Percentiles rank a stretch among this genome's conserved stretches.
phyloP scores from a whole-genome alignment of 73 alveolate species.

The Urostyla sp. region DNA sequence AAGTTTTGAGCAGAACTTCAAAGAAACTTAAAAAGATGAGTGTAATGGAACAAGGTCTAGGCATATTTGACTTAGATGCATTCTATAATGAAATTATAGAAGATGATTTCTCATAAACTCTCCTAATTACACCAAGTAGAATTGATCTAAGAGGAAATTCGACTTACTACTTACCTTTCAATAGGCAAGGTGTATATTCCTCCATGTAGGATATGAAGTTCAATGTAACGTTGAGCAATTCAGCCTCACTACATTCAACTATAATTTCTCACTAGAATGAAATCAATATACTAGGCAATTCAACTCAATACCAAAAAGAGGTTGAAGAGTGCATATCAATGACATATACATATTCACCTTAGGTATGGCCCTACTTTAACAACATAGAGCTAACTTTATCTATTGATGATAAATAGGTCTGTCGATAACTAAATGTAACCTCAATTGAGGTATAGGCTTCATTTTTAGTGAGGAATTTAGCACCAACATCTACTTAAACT shows the following conservation, averaged over 20 bases:
- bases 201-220: slow-evolving; percentile 40
- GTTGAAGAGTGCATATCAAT: neutral
- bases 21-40: slow-evolving; percentile 19
- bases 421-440: neutral
- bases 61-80: slow-evolving; percentile 45
- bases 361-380: slow-evolving; percentile 54
- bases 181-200: slow-evolving; percentile 11
- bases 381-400: neutral
- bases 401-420: neutral
- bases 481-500: neutral
- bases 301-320: too few species aligned
- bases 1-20: slow-evolving; percentile 53
- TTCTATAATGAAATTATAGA: slow-evolving; percentile 4
- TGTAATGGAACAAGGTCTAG: slow-evolving; percentile 73
- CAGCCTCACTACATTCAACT: neutral
- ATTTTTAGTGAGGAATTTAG: neutral
- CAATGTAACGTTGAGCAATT: slow-evolving; percentile 59
- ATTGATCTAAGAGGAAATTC: slow-evolving; percentile 50
- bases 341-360: neutral
- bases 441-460: slow-evolving; percentile 9
- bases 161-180: slow-evolving; percentile 50
- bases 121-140: slow-evolving; percentile 17
- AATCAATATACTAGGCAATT: neutral
- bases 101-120: neutral
- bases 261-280: slow-evolving; percentile 3